Base-by-base conservation (phyloP, 805 yeast species). In the Candida maesae region DNA sequence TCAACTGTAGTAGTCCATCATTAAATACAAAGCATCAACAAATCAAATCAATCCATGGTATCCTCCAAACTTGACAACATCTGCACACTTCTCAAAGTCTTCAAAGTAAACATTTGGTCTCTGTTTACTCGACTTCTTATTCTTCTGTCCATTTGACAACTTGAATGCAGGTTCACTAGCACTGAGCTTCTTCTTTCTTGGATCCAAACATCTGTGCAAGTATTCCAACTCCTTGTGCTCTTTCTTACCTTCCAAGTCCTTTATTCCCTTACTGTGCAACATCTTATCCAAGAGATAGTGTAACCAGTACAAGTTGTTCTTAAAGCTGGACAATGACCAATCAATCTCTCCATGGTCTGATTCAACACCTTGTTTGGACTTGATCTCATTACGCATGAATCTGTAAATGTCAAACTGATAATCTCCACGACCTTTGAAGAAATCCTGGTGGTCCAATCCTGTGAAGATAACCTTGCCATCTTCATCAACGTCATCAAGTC, bases 231-330 rank as follows among this genome's bases (percentile, higher is more conserved):
- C 52, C 36, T 63, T 60, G 39, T 48, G 56, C 27, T 46, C 42
- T 17, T 41, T 42, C 26, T 51, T 54, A 26, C 60, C 61, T 29
- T 47, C 38, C 16, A 24, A 38, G 26, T 43, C 47, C 31, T 54
- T 53, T 21, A 64, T 59, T 17, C 56, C 54, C 36, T 77, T 78
- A 39, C 56, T 59, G 39, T 70, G 58, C 9, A 79, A 37, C 41
- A 81, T 51, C 45, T 73, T 70, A 38, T 73, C 74, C 27, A 71
- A 66, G n/a, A 83, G 44, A 52, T 79, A 81, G 49, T 79, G 80
- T 33, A 82, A 60, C 90, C 90, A 82, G 24, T 74, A 53, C 14
- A 81, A 55, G 51, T 81, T 83, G 21, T 81, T 79, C 26, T 60
- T 61, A 5, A 78, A 74, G 35, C 65, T 62, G 42, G 59, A 63